Evolutionary conservation across 2,329 filamentous ascomycete genomes (phyloP), one percentile per base, ranked within the genome.

Genomic region (Penicillium sp.): DNA sequence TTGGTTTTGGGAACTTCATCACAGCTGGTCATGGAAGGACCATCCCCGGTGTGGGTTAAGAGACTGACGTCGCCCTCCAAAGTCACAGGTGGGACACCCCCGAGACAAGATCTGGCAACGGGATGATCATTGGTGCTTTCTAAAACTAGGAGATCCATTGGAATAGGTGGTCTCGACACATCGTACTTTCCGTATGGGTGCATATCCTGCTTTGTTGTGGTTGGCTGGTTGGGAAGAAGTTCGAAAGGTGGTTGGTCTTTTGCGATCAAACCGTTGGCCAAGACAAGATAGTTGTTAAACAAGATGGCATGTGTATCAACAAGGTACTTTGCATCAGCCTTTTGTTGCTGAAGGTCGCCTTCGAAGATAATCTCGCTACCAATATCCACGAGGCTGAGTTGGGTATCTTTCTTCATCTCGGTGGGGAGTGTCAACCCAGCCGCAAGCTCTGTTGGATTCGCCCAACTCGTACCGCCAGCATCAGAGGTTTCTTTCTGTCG

Each of bases 271-370:
- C n/a, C n/a, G n/a, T 89, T 94, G 50, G 94, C 90, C 43, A 99
- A 78, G 34, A 99, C 92, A 38, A 99, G 82, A 72, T 97, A 99
- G 74, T 99, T 92, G 67, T 99, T 94, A 68, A 99, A 97, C 0
- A 99, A 82, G 43, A 99, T 83, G 2, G 91, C 92, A 70, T 97
- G 92, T 0, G 91, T 95, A 67, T 99, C 94, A 6, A 97, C 86
- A 88, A 93, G 96, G 69, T 97, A 94, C n/a, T n/a, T n/a, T n/a
- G n/a, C n/a, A n/a, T 53, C 92, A 87, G 42, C 88, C 90, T 71
- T 90, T 95, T 42, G 87, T 89, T 52, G 83, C 71, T 95, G 91
- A 53, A 99, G 77, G 64, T 97, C 92, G 54, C 94, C 94, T 65
- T 92, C 86, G 72, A 88, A 88, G 57, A 99, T 89, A 52, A 99